Base-by-base conservation (phyloP, 2,329 filamentous ascomycete species). In the Aspergillus vadensis region DNA sequence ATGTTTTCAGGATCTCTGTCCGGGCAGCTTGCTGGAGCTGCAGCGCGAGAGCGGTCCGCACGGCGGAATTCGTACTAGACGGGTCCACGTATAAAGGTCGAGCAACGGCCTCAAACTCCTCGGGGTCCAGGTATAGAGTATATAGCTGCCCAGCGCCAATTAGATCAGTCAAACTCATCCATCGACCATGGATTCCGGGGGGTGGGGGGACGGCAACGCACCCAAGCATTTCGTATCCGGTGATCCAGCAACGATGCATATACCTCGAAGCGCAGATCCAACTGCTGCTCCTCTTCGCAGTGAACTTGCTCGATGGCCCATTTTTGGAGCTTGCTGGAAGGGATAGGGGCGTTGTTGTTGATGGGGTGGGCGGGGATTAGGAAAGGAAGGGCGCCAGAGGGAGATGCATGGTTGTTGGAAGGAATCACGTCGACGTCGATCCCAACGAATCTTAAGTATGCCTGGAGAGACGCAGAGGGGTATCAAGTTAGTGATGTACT, bases 371-470 rank as follows among this genome's bases (percentile, higher is more conserved):
- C 73, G 9, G 91, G 89, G 8, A 94, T 83, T 47, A 99, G 83
- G 77, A 96, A 98, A 0, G 95, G 95, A 14, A 98, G 83, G n/a
- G 88, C 83, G 60, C 94, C 93, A 21, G 88, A 89, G 0, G 94
- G 94, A 2, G 93, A 97, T 55, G 94, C 92, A 80, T 98, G 95
- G 76, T 98, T 98, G 68, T 87, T 96, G 4, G 92, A 96, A 4
- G 91, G 79, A 6, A 86, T 80, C 55, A 89, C 80, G 56, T 81
- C 81, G 74, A 93, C 89, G 4, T 86, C 77, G 60, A 97, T 81
- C 43, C 84, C 84, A 54, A 87, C 84, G 69, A 97, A 91, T 69
- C 86, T 91, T 63, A 99, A 83, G 76, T 92, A 95, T 30, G 92
- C 88, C 92, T 96, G 63, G 23, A 32, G 15, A 15, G 58, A 36